Base-by-base conservation (phyloP, 441 rosid genomes). In the Biscutella laevigata region DNA sequence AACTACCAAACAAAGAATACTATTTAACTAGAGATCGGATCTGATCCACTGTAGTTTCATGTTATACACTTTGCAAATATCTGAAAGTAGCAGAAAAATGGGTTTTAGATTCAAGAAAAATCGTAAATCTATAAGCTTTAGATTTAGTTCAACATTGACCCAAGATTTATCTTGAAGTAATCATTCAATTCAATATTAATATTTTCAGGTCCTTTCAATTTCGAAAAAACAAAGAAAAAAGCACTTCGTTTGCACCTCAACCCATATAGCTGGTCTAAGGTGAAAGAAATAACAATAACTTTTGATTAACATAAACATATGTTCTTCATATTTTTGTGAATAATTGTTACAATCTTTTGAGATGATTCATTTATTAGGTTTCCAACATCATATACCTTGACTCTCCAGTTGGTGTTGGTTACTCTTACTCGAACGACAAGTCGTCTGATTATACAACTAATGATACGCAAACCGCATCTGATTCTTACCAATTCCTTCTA, bases 261-360 rank as follows among this genome's bases (percentile, higher is more conserved):
- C 74, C 80, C 44, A 17, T 72, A 77, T 65, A 84, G 94, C 64
- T 89, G 97, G 97, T 80, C 95, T 53, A 89, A 89, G 95, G 97
- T 89, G 17, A 53, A 57, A 11, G 16, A 35, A 34, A 6, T 8
- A 29, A 32, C 32, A 56, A 28, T n/a, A n/a, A n/a, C n/a, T n/a
- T n/a, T n/a, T n/a, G n/a, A n/a, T n/a, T n/a, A n/a, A n/a, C n/a
- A n/a, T 7, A 11, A 2, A 0, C 32, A 27, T 21, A 3, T 4
- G 35, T 2, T 46, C n/a, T 24, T 43, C 32, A n/a, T n/a, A n/a
- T n/a, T n/a, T n/a, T n/a, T n/a, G n/a, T n/a, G n/a, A n/a, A n/a
- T n/a, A n/a, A 17, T 17, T 3, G 20, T 17, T 17, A 17, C 20
- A 17, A 17, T 17, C 20, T 17, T 17, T 17, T 17, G 20, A 17